Percentiles rank a stretch among this genome's conserved stretches.
Evolutionary conservation across 192 early-diverging fungal genomes (phyloP).

Genomic region (Backusella sp.): DNA sequence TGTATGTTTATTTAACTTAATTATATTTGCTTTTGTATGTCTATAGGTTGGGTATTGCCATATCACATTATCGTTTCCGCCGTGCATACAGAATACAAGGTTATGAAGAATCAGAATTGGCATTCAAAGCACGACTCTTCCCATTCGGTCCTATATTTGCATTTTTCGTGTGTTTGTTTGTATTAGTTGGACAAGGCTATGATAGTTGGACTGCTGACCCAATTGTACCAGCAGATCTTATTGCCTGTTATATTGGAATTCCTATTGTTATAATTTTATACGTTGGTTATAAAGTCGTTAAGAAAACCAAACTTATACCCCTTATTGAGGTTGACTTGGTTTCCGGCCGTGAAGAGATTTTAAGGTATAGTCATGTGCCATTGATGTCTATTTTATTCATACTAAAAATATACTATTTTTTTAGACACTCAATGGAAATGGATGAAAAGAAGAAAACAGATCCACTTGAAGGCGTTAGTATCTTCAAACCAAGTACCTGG

Average conservation of each 20-base stretch:
- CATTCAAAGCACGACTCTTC: conserved; percentile 71
- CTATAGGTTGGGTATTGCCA: conserved; percentile 62
- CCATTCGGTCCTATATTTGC: conserved; percentile 73
- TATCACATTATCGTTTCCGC: conserved; percentile 86
- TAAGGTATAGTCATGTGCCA: conserved; percentile 6
- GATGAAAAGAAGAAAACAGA: conserved; percentile 24
- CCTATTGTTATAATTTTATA: conserved; percentile 63
- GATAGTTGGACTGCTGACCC: conserved; percentile 40
- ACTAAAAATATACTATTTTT: background rate
- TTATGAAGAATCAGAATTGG: conserved; percentile 54
- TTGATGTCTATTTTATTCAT: too few relatives aligned
- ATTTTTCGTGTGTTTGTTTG: conserved; percentile 53
- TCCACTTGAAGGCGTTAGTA: conserved; percentile 33
- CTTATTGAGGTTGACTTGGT: conserved; percentile 62
- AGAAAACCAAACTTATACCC: conserved; percentile 62
- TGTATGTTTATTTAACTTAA: background rate
- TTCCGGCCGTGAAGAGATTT: conserved; percentile 39
- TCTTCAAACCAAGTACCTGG: conserved; percentile 33
- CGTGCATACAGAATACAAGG: conserved; percentile 75
- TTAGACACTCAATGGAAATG: conserved; percentile 28
- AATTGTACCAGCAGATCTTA: conserved; percentile 49
- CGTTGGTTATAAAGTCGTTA: conserved; percentile 62
- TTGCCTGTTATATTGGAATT: conserved; percentile 67
- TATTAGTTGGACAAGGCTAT: conserved; percentile 66
- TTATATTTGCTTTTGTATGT: background rate